Percentiles rank a stretch among this genome's conserved stretches.
phyloP scores from a whole-genome alignment of 352 stramenopile genomes.

The Pythium scleroteichum region DNA sequence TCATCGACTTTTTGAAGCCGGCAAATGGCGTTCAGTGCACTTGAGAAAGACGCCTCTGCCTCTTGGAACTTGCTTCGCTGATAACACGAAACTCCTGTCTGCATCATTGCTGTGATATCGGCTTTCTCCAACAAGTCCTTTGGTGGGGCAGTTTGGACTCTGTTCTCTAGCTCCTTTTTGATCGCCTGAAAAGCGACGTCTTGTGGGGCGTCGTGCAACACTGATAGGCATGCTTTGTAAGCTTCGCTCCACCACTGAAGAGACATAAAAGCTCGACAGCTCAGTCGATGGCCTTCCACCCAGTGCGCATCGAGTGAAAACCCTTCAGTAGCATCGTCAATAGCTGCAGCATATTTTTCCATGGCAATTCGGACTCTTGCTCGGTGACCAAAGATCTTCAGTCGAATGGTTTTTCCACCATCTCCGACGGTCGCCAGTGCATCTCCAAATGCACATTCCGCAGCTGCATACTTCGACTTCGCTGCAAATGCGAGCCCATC shows the following conservation, averaged over 20 bases:
- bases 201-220: not conserved
- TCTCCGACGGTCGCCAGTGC: too few species aligned
- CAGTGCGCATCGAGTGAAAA: not conserved
- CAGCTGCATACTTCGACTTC: too few species aligned
- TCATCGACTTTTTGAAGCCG: too few species aligned
- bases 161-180: not conserved
- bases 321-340: not conserved
- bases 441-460: too few species aligned
- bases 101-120: not conserved
- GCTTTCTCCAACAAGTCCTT: too few species aligned
- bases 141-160: too few species aligned
- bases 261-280: not conserved
- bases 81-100: not conserved
- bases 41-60: not conserved
- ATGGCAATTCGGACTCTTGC: not conserved
- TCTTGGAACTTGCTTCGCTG: not conserved
- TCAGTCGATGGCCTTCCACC: conserved; percentile 1
- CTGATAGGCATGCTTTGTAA: not conserved
- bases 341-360: not conserved
- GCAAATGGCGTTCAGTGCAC: not conserved
- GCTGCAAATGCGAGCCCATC: too few species aligned
- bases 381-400: not conserved
- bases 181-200: not conserved
- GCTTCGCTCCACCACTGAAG: not conserved
- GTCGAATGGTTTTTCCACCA: not conserved